Evolutionary conservation across 495 filamentous ascomycete species (phyloP).

Genomic region (Daldinia bambusicola): DNA sequence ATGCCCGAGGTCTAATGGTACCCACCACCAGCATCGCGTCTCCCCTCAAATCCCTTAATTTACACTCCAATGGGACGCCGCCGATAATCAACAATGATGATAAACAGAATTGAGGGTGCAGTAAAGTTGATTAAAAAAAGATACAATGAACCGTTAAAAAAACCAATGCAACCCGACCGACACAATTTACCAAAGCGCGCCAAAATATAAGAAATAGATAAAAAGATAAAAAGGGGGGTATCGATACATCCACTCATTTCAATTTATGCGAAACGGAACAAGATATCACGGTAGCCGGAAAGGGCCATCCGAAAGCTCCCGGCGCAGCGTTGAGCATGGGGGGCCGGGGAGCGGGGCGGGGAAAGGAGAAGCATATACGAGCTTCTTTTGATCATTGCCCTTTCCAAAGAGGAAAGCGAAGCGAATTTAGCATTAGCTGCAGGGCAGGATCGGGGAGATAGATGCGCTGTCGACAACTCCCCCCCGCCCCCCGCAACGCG

Average conservation of each 20-base stretch:
- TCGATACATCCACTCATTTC: conserved; percentile 30
- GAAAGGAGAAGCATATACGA: too few species aligned
- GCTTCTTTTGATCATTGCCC: too few species aligned
- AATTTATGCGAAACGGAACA: conserved; percentile 31
- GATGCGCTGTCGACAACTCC: too few species aligned
- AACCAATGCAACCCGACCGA: conserved; percentile 8
- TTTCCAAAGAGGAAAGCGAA: too few species aligned
- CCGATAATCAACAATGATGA: too few species aligned
- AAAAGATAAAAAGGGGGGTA: conserved; percentile 27
- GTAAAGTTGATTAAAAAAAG: neutral
- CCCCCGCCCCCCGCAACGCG: neutral
- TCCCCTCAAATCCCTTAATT: neutral
- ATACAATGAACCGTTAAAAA: neutral
- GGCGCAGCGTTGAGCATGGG: neutral
- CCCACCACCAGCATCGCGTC: conserved; percentile 3
- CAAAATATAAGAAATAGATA: conserved; percentile 27
- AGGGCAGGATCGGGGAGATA: too few species aligned
- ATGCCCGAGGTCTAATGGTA: conserved; percentile 31
- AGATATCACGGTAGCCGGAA: conserved; percentile 14
- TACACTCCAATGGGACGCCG: neutral
- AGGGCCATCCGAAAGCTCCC: conserved; percentile 12
- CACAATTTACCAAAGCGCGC: neutral
- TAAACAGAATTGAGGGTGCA: neutral
- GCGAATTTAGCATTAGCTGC: too few species aligned
- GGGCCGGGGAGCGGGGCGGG: neutral